Base-by-base conservation (phyloP, 257 asterid species). In the Verbena officinalis region DNA sequence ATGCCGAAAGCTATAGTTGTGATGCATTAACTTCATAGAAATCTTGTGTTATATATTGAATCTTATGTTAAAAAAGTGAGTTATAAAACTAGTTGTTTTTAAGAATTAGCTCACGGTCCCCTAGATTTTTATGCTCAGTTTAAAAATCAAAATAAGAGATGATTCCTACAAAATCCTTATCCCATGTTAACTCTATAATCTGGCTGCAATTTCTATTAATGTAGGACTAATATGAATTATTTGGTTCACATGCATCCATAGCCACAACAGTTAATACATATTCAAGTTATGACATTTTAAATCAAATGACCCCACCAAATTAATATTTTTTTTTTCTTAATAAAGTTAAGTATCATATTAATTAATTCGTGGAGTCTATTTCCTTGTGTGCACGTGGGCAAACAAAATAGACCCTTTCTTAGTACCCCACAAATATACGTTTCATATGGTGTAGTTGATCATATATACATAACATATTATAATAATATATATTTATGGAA, bases 161-260 rank as follows among this genome's bases (percentile, higher is more conserved):
- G n/a, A n/a, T n/a, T n/a, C n/a, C n/a, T n/a, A n/a, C n/a, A n/a
- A n/a, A n/a, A n/a, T n/a, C n/a, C n/a, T n/a, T n/a, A n/a, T n/a
- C n/a, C n/a, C n/a, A n/a, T n/a, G n/a, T n/a, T n/a, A n/a, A n/a
- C n/a, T n/a, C n/a, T n/a, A n/a, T n/a, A n/a, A n/a, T n/a, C n/a
- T n/a, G n/a, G n/a, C n/a, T 36, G 8, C 40, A 5, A 36, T 30
- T 27, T 17, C 42, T 49, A 53, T 31, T 42, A 58, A 49, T 34
- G 82, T 82, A 81, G 87, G 78, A 55, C 79, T 72, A 52, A 56
- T 42, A 81, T 68, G 86, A 82, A 85, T 85, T 62, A 83, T 83
- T 82, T 69, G 80, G 55, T 70, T 74, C 91, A 80, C 85, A 78
- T 78, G 89, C 77, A 74, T 59, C 63, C 78, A 62, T 73, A 67